Base-by-base conservation (phyloP, 2,329 filamentous ascomycete species). In the Apiospora aurea region DNA sequence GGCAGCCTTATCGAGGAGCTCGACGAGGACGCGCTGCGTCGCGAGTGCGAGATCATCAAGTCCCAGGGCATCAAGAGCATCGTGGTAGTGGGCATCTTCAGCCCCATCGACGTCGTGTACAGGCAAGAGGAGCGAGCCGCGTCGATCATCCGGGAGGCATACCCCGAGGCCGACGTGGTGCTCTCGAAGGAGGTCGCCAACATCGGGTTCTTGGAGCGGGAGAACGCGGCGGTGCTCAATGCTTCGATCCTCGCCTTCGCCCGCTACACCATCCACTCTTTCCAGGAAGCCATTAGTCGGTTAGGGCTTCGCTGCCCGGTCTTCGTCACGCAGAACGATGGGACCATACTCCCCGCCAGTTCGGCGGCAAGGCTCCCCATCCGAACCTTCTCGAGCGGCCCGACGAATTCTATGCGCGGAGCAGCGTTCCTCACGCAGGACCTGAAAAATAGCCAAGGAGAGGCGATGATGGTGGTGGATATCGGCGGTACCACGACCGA, bases 401-500 rank as follows among this genome's bases (percentile, higher is more conserved):
- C 90, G 2, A 91, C 90, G 0, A 92, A 92, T 76, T 90, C 87
- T 71, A 89, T 91, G 83, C 85, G 87, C 69, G 89, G 90, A 0
- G 90, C 90, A 1, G 90, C 90, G 0, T 91, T 91, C 71, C 80
- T 93, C 13, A 82, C 84, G 0, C 81, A 83, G 61, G 77, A 79
- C 1, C 72, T 14, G 49, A 11, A 26, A 10, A 24, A 51, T 76
- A 24, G 70, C 76, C n/a, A 75, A 80, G 2, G 44, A 47, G 18
- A 47, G 71, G 80, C 82, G 0, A 80, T 85, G 75, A 88, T 92
- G 82, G 90, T 92, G 0, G 87, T 92, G 2, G 91, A 93, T 76
- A 88, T 93, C 70, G 90, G 91, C 0, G 90, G 91, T 2, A 93
- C 91, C 0, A 92, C 90, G 0, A 88, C 89, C 0, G 91, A 92